These are phyloP conservation scores for Aspergillus quadrilineatus DNA, from an alignment of 2,329 filamentous ascomycete genomes.

Conservation along the genomic window DNA sequence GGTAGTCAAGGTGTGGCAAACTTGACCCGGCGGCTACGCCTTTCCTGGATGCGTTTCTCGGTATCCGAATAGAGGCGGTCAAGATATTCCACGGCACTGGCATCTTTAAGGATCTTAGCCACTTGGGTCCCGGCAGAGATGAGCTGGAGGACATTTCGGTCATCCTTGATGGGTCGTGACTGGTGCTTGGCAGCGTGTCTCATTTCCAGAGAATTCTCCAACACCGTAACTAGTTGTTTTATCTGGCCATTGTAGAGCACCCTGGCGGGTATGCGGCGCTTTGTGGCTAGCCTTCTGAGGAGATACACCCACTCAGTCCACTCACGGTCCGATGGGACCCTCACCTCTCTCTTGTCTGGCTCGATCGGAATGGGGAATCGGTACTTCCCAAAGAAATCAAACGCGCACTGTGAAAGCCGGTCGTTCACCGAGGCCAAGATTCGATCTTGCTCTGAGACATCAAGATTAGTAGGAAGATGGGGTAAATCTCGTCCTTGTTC, in stretches of 20 bases:
- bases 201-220: slow-evolving; percentile 88
- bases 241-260: slow-evolving; percentile 88
- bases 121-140: slow-evolving; percentile 86
- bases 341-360: slow-evolving; percentile 75
- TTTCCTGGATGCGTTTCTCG: slow-evolving; percentile 73
- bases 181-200: slow-evolving; percentile 81
- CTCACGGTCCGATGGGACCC: slow-evolving; percentile 73
- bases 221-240: slow-evolving; percentile 83
- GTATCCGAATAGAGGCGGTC: slow-evolving; percentile 80
- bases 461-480: slow-evolving; percentile 76
- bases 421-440: slow-evolving; percentile 81
- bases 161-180: slow-evolving; percentile 79
- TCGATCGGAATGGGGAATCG: slow-evolving; percentile 85
- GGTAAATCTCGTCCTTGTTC: slow-evolving; percentile 78
- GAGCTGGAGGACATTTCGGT: slow-evolving; percentile 82
- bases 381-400: slow-evolving; percentile 87
- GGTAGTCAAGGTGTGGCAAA: slow-evolving; percentile 32
- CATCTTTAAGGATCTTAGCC: slow-evolving; percentile 82
- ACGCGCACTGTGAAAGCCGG: slow-evolving; percentile 78
- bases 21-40: slow-evolving; percentile 44
- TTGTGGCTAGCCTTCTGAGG: slow-evolving; percentile 79
- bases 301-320: slow-evolving; percentile 94
- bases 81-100: slow-evolving; percentile 77
- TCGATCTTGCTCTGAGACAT: slow-evolving; percentile 79
- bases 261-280: slow-evolving; percentile 77